Percentiles rank a stretch among this genome's conserved stretches.
phyloP scores from a whole-genome alignment of 2,329 filamentous ascomycete genomes.

The Pezicula neosporulosa region DNA sequence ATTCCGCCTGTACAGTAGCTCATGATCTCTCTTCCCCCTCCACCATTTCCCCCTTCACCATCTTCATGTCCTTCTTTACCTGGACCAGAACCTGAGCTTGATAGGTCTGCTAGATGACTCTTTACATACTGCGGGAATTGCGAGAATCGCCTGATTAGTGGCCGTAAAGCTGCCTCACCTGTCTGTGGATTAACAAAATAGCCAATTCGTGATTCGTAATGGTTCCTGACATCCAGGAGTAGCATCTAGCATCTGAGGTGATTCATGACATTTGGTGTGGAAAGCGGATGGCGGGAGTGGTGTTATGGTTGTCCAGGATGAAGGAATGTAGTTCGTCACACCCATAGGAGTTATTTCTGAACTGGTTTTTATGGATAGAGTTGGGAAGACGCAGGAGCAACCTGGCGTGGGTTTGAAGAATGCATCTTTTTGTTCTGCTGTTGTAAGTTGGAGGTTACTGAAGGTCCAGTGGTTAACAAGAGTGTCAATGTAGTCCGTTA shows the following conservation, averaged over 20 bases:
- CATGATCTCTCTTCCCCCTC: slow-evolving; percentile 18
- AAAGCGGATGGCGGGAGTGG: slow-evolving; percentile 23
- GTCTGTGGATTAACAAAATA: slow-evolving; percentile 26
- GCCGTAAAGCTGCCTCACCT: slow-evolving; percentile 22
- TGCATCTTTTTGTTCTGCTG: slow-evolving; percentile 6
- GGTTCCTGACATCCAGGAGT: slow-evolving; percentile 28
- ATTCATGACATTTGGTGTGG: slow-evolving; percentile 19
- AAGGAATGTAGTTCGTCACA: slow-evolving; percentile 25
- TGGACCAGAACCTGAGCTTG: not conserved
- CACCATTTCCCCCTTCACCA: not conserved
- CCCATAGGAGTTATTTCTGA: slow-evolving; percentile 30
- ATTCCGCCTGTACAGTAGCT: slow-evolving; percentile 31
- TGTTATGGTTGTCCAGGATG: slow-evolving; percentile 23
- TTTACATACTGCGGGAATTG: slow-evolving; percentile 30
- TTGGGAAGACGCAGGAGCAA: slow-evolving; percentile 26
- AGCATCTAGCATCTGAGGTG: slow-evolving; percentile 9
- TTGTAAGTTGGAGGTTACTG: slow-evolving; percentile 14
- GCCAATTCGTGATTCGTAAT: slow-evolving; percentile 30
- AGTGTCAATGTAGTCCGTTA: slow-evolving; percentile 21
- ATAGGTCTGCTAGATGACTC: slow-evolving; percentile 10
- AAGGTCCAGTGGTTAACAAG: slow-evolving; percentile 28
- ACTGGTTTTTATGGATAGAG: slow-evolving; percentile 18
- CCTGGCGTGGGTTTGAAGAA: slow-evolving; percentile 27
- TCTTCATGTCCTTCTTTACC: no score
- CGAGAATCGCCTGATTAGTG: slow-evolving; percentile 26